Base-by-base conservation (phyloP, 805 yeast species). In the Lipomyces anomalus region DNA sequence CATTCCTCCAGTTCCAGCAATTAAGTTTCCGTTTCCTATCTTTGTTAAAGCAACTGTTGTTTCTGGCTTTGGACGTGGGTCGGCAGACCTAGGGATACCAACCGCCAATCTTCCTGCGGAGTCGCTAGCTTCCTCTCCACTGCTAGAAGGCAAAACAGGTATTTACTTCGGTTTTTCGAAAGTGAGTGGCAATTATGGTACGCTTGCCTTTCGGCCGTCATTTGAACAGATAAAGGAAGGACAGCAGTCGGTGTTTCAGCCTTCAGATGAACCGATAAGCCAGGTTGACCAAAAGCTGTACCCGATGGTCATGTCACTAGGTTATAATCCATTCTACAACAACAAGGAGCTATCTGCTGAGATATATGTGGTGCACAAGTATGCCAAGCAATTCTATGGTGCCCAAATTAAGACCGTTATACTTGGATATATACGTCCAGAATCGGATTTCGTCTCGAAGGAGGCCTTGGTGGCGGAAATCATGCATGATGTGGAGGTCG, bases 301-400 rank as follows among this genome's bases (percentile, higher is more conserved):
- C 22, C 97, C 97, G 0, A 87, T 88, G 81, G 98, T 92, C 6
- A 82, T 90, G 85, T 85, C 95, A 6, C 73, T 92, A 17, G 99
- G 99, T 1, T 86, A 88, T 84, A 92, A 92, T 61, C 97, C 98
- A 32, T 90, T 82, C 62, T 92, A 79, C 67, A 75, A 80, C 22
- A 89, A 92, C 64, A 71, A 76, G 40, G 75, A 75, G 56, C 86
- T 85, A 65, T 80, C 95, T 0, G 94, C 92, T 3, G 74, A 92
- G 58, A 70, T 92, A 20, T 96, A 92, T 64, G 74, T 92, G 4
- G 71, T 92, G 44, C 94, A 87, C 66, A 67, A 80, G 35, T 92
- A 88, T 58, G 44, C 38, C 21, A 52, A 60, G 0, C 71, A 75
- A 52, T 92, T 92, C 62, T 92, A 92, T 59, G 98, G 98, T 3